Conservation (phyloP, 805 yeast species). For the Scheffersomyces stipitis region DNA sequence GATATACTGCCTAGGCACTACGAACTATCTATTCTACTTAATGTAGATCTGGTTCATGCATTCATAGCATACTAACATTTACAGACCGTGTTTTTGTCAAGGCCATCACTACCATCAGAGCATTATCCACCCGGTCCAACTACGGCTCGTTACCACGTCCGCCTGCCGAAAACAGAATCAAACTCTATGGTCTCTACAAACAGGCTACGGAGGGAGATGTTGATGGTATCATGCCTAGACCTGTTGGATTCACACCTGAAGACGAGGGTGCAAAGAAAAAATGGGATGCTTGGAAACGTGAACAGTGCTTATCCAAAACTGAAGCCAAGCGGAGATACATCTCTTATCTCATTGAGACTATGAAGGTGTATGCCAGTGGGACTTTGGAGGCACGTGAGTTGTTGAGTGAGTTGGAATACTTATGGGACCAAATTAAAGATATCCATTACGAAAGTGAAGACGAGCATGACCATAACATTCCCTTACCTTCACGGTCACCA, state of each 20-base stretch:
- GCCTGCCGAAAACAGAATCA: constrained; percentile 66
- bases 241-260: constrained; percentile 57
- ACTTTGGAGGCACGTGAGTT: constrained; percentile 66
- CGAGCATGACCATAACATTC: constrained; percentile 21
- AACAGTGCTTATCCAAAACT: constrained; percentile 63
- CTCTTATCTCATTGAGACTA: constrained; percentile 65
- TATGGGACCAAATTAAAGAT: constrained; percentile 73
- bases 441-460: constrained; percentile 32
- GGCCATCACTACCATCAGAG: constrained; percentile 76
- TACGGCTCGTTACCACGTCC: constrained; percentile 72
- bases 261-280: constrained; percentile 69
- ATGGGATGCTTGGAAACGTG: constrained; percentile 84
- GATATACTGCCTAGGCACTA: background rate
- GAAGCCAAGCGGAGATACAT: constrained; percentile 78
- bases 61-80: constrained; percentile 22
- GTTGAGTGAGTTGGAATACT: constrained; percentile 63
- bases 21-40: too few relatives aligned
- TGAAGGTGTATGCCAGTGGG: constrained; percentile 67
- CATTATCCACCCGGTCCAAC: constrained; percentile 64
- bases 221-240: constrained; percentile 63
- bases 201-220: constrained; percentile 91
- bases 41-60: too few relatives aligned
- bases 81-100: constrained; percentile 75
- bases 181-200: constrained; percentile 78
- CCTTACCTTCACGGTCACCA: constrained; percentile 35